Percentiles rank a stretch among this genome's conserved stretches.
These are phyloP conservation scores for Cymbidium sinense DNA, from an alignment of 106 monocot genomes.

Conservation along the genomic window DNA sequence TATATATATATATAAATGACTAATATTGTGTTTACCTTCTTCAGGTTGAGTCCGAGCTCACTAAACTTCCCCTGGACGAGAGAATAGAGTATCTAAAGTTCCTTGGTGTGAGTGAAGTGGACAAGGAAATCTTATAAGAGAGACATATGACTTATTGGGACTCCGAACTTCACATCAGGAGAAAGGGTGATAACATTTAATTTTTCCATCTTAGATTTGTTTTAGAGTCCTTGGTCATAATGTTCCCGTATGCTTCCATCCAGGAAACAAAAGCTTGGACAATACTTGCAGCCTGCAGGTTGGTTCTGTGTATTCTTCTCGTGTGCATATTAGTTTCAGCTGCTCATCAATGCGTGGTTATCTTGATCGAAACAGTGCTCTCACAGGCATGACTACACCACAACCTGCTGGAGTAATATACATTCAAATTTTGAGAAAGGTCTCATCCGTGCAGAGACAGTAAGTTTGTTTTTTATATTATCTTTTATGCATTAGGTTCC, in stretches of 20 bases:
- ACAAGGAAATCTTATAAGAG: constrained; percentile 93
- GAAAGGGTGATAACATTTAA: constrained; percentile 54
- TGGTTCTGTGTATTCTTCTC: constrained; percentile 5
- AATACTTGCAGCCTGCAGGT: constrained; percentile 85
- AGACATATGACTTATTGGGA: constrained; percentile 80
- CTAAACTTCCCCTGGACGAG: constrained; percentile 75
- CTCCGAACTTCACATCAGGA: constrained; percentile 94
- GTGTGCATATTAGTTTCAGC: not conserved
- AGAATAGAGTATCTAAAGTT: constrained; percentile 81
- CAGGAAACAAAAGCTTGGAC: constrained; percentile 99
- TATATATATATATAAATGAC: not conserved
- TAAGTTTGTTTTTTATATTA: constrained; percentile 7
- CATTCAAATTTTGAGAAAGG: constrained; percentile 99
- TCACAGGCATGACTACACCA: constrained; percentile 94
- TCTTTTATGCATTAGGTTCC: not conserved
- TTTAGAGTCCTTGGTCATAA: not conserved
- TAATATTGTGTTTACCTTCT: not conserved
- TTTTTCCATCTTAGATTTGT: not conserved
- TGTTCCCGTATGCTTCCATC: not conserved
- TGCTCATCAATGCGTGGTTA: not conserved
- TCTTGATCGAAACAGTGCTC: not conserved
- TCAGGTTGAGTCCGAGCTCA: constrained; percentile 96
- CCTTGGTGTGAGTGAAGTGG: constrained; percentile 91
- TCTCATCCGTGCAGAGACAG: constrained; percentile 96
- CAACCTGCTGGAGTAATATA: constrained; percentile 99